Conservation (phyloP, 2,329 filamentous ascomycete genomes). For the Venturia aucupariae region DNA sequence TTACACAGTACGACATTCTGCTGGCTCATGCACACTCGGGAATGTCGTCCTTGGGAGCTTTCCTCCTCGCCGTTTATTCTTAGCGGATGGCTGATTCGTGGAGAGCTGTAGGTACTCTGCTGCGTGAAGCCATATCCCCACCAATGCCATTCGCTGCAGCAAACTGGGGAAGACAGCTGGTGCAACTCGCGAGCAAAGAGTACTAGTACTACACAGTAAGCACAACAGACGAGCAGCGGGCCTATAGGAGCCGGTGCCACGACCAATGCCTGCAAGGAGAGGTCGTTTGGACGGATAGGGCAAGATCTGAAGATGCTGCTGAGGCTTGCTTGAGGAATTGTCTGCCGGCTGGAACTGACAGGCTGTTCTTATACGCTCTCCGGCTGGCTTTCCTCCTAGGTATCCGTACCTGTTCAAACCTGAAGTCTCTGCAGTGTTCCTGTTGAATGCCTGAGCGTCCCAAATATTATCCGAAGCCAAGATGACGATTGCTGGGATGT, state of each 20-base stretch:
- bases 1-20: neutral
- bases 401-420: too few species aligned
- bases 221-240: neutral
- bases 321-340: neutral
- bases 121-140: neutral
- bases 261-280: neutral
- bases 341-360: too few species aligned
- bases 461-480: neutral
- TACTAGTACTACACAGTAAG: too few species aligned
- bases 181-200: neutral
- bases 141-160: neutral
- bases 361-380: too few species aligned
- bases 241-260: neutral
- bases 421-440: too few species aligned
- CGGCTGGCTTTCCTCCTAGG: too few species aligned
- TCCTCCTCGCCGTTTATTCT: neutral
- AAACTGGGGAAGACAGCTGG: neutral
- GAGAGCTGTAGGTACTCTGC: neutral
- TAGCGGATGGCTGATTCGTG: constrained; percentile 1
- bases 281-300: neutral
- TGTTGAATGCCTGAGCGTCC: neutral
- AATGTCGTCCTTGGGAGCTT: neutral
- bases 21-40: neutral
- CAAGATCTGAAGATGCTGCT: neutral
- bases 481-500: neutral